phyloP scores from a whole-genome alignment of 208 protist genomes.

The Tritrichomonas foetus region DNA sequence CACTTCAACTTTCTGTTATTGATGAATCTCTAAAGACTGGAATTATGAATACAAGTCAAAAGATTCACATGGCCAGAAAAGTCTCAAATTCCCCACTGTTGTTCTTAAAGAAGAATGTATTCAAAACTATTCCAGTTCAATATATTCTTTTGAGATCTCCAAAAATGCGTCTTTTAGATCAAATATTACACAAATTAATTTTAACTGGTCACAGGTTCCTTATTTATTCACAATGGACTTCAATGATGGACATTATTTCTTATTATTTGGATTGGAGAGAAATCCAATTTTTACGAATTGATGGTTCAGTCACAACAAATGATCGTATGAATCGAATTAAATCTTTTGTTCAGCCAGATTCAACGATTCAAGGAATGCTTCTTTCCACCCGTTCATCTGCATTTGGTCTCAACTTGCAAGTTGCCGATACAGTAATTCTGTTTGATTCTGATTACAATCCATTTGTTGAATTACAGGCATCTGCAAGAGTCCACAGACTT shows the following conservation, averaged over 20 bases:
- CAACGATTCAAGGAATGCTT: conserved; percentile 60
- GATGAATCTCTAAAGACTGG: not conserved
- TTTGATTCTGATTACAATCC: conserved; percentile 98
- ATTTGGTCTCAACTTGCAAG: conserved; percentile 94
- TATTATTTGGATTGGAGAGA: conserved; percentile 67
- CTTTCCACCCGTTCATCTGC: conserved; percentile 91
- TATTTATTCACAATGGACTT: conserved; percentile 85
- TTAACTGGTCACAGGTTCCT: conserved; percentile 75
- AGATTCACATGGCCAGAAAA: not conserved
- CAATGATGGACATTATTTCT: conserved; percentile 76
- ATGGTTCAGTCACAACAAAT: not conserved
- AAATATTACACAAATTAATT: conserved; percentile 70
- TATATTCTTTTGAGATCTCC: not conserved
- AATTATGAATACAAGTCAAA: not conserved
- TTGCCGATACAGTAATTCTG: conserved; percentile 93
- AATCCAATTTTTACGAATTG: conserved; percentile 66
- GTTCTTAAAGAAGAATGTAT: not conserved
- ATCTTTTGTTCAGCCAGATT: conserved; percentile 46
- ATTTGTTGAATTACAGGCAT: conserved; percentile 94
- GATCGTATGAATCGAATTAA: conserved; percentile 54
- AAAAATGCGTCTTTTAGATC: conserved; percentile 78
- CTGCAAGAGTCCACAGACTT: conserved; percentile 93
- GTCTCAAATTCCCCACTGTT: conserved; percentile 25
- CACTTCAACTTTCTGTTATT: not conserved
- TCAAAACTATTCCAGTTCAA: not conserved